Evolutionary conservation across 2,329 filamentous ascomycete species (phyloP).

Genomic region (Aspergillus flavus): DNA sequence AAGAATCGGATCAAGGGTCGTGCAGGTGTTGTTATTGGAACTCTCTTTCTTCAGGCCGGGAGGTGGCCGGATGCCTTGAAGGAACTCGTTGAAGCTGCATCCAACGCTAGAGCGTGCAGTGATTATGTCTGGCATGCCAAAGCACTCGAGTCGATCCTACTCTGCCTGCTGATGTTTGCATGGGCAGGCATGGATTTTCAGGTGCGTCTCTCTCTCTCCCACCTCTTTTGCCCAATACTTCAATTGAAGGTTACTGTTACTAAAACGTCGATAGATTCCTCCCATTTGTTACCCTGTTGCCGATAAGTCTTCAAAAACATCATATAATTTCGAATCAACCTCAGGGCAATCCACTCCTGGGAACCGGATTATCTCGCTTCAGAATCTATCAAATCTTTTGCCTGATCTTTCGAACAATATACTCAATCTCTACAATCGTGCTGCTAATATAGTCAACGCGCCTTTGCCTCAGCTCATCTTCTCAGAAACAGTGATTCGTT

Average conservation of each 20-base stretch:
- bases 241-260: slow-evolving; percentile 2
- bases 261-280: slow-evolving; percentile 49
- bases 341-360: slow-evolving; percentile 50
- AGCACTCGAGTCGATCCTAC: slow-evolving; percentile 81
- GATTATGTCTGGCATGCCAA: slow-evolving; percentile 99
- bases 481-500: slow-evolving; percentile 59
- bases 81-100: slow-evolving; percentile 79
- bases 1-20: slow-evolving; percentile 81
- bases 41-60: slow-evolving; percentile 84
- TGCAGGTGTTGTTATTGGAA: slow-evolving; percentile 76
- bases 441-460: slow-evolving; percentile 55
- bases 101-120: slow-evolving; percentile 73
- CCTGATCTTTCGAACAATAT: slow-evolving; percentile 62
- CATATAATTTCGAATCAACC: slow-evolving; percentile 40
- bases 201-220: slow-evolving; percentile 24
- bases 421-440: slow-evolving; percentile 57
- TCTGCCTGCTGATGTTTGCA: slow-evolving; percentile 79
- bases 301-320: slow-evolving; percentile 52
- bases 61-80: slow-evolving; percentile 86
- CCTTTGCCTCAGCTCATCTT: slow-evolving; percentile 56
- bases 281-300: slow-evolving; percentile 54
- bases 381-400: slow-evolving; percentile 55
- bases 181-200: slow-evolving; percentile 82
- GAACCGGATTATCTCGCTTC: slow-evolving; percentile 48
- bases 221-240: neutral